Evolutionary conservation across 768 basidiomycete genomes (phyloP), one percentile per base, ranked within the genome.

Genomic region (Mycena vulgaris): DNA sequence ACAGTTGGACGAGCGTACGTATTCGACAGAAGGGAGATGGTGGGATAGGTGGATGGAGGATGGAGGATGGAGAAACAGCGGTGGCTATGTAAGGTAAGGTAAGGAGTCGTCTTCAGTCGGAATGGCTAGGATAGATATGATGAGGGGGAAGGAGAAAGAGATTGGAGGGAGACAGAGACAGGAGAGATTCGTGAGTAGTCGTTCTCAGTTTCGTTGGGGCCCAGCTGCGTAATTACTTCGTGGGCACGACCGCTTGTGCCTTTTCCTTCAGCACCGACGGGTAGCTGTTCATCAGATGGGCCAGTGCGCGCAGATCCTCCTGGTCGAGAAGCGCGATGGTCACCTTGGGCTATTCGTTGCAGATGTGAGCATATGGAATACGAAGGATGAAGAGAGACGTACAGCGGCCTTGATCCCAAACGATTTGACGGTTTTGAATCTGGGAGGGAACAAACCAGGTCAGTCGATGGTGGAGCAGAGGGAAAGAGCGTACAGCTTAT

Each of bases 271-370:
- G 84, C 2, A 95, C 87, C 10, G 89, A 81, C 14, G 94, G 93
- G 79, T 94, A 96, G 77, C 93, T 93, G 79, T 95, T 93, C 91
- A 95, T 91, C 48, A 97, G 86, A 78, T 95, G 94, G 8, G 94
- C 92, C 53, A 97, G 87, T 6, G 94, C 85, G 48, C 92, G 89
- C 27, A 97, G 86, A 76, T 97, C 95, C 68, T 96, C 96, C 74
- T 92, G 87, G 75, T 97, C 95, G 69, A 97, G 83, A 11, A 96
- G 86, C 6, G 88, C 83, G 74, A 98, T 94, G 1, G 95, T 96
- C 70, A 95, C 83, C 78, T 96, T 96, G 57, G 95, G 93, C 90
- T 94, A 74, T 51, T 19, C 39, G 72, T 60, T 53, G 61, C 25
- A 25, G 64, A 17, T 66, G 3, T 48, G 14, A 40, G 47, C 9